phyloP scores from a whole-genome alignment of 2,329 filamentous ascomycete genomes.

The Trichoderma sp. region DNA sequence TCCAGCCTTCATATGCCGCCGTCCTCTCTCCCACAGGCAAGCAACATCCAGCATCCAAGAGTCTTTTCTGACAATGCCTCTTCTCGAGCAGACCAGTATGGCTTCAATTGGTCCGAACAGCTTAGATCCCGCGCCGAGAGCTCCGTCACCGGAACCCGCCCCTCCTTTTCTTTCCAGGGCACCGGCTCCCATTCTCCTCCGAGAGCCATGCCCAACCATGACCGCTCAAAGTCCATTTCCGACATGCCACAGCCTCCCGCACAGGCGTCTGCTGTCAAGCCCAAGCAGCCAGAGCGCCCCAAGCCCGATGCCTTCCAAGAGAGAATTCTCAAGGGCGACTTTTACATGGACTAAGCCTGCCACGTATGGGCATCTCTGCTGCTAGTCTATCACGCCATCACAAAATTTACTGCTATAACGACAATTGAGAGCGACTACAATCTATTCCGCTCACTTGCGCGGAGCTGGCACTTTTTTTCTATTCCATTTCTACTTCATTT shows the following conservation, averaged over 20 bases:
- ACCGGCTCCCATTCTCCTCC: constrained; percentile 45
- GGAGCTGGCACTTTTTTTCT: background rate
- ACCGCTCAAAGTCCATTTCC: constrained; percentile 69
- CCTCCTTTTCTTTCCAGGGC: constrained; percentile 59
- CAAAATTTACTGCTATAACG: background rate
- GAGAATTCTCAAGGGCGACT: constrained; percentile 94
- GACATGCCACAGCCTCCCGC: constrained; percentile 61
- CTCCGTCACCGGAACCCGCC: constrained; percentile 60
- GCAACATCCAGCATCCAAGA: constrained; percentile 58
- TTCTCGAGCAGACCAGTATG: constrained; percentile 73
- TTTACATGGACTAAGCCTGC: constrained; percentile 81
- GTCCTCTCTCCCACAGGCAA: constrained; percentile 54
- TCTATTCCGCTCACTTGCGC: background rate
- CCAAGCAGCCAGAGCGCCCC: constrained; percentile 50
- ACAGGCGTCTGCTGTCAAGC: constrained; percentile 50
- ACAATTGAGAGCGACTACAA: background rate
- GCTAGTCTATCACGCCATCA: background rate
- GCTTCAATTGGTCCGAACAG: constrained; percentile 97
- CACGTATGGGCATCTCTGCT: background rate
- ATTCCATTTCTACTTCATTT: background rate
- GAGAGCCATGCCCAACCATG: constrained; percentile 50
- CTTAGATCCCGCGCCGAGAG: constrained; percentile 89
- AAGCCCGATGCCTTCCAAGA: constrained; percentile 96
- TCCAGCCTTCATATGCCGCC: constrained; percentile 39
- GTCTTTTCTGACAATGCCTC: constrained; percentile 65